A percentile compares a stretch with the other conserved stretches of the same genome.
Conservation (phyloP, 1,139 yeast species). For the Kazachstania sp. region DNA sequence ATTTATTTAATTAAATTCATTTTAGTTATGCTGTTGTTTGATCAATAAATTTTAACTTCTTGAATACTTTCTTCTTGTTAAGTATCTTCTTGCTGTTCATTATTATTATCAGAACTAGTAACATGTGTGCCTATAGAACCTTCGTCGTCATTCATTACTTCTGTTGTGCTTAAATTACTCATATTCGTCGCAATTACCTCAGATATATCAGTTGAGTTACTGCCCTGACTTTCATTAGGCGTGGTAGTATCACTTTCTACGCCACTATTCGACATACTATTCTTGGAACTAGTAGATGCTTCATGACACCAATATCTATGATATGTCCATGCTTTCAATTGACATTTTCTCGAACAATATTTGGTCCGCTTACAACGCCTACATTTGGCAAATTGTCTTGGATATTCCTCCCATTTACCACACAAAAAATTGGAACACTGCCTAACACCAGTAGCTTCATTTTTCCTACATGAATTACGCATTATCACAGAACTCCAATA, state of each 20-base stretch:
- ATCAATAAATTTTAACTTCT: no score
- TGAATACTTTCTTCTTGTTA: no score
- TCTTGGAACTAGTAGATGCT: conserved; percentile 11
- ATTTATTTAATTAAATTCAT: neutral
- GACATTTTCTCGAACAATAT: conserved; percentile 90
- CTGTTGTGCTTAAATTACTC: conserved; percentile 1
- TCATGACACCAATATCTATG: conserved; percentile 85
- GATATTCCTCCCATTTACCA: conserved; percentile 91
- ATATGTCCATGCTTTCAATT: conserved; percentile 82
- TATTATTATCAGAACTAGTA: neutral
- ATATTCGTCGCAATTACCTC: conserved; percentile 1
- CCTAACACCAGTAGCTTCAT: conserved; percentile 85
- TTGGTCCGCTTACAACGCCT: conserved; percentile 90
- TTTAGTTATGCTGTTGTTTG: no score
- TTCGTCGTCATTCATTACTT: neutral
- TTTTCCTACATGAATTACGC: conserved; percentile 89
- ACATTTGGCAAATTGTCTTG: conserved; percentile 91
- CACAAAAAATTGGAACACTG: conserved; percentile 93
- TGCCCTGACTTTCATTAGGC: conserved; percentile 1
- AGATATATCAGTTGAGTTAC: neutral
- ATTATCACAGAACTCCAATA: conserved; percentile 97
- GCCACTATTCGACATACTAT: conserved; percentile 1
- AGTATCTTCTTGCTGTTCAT: neutral
- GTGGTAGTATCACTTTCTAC: conserved; percentile 8
- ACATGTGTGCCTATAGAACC: neutral